Evolutionary conservation across 768 basidiomycete genomes (phyloP).

Genomic region (Pisolithus orientalis): DNA sequence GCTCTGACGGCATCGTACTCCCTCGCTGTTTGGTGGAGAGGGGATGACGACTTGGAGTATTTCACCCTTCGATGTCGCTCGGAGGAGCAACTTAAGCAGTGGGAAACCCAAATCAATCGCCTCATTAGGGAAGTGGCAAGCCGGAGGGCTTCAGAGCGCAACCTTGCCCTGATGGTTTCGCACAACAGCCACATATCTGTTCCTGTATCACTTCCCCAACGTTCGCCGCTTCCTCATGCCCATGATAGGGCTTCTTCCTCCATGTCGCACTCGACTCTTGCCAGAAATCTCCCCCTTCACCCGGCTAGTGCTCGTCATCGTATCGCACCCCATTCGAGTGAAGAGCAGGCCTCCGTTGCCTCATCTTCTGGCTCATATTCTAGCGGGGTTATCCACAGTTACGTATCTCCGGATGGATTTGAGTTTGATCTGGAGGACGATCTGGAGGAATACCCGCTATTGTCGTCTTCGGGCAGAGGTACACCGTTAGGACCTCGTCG

Average conservation of each 20-base stretch:
- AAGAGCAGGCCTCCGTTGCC: conserved; percentile 30
- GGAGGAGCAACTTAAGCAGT: conserved; percentile 88
- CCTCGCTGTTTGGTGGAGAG: conserved; percentile 90
- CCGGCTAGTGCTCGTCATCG: conserved; percentile 30
- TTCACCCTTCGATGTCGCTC: conserved; percentile 91
- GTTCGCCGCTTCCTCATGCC: conserved; percentile 28
- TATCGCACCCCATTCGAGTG: conserved; percentile 33
- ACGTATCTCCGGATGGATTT: conserved; percentile 62
- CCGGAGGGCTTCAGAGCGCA: conserved; percentile 63
- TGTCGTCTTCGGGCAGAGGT: conserved; percentile 58
- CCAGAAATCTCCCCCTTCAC: conserved; percentile 28
- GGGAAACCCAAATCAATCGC: conserved; percentile 86
- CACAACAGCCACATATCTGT: conserved; percentile 36
- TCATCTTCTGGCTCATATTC: conserved; percentile 28
- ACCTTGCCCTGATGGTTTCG: conserved; percentile 44
- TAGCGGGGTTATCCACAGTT: conserved; percentile 18
- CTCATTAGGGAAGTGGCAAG: conserved; percentile 75
- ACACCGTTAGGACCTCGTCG: conserved; percentile 65
- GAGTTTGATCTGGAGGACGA: conserved; percentile 72
- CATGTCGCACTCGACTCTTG: conserved; percentile 23
- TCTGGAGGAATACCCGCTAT: conserved; percentile 65
- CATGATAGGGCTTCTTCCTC: conserved; percentile 34
- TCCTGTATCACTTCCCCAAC: conserved; percentile 31
- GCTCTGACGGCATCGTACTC: conserved; percentile 58
- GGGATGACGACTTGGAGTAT: conserved; percentile 87